Conservation (phyloP, 345 rosid genomes). For the Eucalyptus sp. region DNA sequence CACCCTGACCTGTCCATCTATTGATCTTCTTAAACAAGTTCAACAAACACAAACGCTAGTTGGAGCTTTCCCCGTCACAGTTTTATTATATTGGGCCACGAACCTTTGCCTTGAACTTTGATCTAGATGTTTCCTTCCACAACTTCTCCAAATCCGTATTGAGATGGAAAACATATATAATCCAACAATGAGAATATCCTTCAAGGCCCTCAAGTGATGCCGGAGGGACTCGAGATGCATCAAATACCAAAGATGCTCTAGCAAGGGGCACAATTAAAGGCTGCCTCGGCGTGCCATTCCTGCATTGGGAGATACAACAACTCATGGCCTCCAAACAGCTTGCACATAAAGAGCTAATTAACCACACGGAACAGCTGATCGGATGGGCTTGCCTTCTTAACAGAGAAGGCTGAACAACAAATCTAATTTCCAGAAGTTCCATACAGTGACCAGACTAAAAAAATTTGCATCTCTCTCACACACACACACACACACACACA, state of each 20-base stretch:
- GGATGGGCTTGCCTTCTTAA: background rate
- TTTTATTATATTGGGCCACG: background rate
- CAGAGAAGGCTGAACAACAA: background rate
- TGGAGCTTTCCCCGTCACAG: background rate
- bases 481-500: too few species aligned
- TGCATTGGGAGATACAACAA: background rate
- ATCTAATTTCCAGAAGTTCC: background rate
- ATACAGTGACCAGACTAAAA: background rate
- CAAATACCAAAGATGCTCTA: conserved; percentile 62
- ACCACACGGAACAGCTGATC: background rate
- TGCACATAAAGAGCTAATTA: background rate
- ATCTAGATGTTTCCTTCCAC: conserved; percentile 81
- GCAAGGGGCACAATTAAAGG: conserved; percentile 85
- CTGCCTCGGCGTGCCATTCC: conserved; percentile 93
- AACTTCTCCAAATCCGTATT: conserved; percentile 87
- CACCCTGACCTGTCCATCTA: conserved; percentile 68
- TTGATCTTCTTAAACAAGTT: background rate
- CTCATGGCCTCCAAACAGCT: background rate
- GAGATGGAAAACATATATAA: conserved; percentile 82
- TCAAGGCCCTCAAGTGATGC: conserved; percentile 89
- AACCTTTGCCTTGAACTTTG: conserved; percentile 93
- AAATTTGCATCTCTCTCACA: background rate
- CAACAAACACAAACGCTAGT: background rate
- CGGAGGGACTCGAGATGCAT: conserved; percentile 68
- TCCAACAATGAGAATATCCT: conserved; percentile 94